A percentile compares a stretch with the other conserved stretches of the same genome.
Evolutionary conservation across 768 basidiomycete genomes (phyloP).

Genomic region (Agrocybe pediades): DNA sequence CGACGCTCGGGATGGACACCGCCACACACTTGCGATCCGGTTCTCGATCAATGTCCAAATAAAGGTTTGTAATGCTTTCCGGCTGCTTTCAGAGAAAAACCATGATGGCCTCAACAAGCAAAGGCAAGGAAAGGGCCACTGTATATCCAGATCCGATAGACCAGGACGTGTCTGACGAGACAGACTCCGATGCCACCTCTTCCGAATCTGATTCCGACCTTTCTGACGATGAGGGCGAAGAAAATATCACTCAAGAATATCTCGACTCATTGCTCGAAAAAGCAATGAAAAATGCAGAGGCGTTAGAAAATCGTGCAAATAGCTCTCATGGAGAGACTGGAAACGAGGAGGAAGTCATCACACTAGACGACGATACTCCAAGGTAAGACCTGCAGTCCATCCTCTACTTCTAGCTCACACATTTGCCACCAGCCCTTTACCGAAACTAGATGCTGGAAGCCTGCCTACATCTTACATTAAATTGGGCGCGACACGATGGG

Average conservation of each 20-base stretch:
- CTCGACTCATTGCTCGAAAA: conserved; percentile 64
- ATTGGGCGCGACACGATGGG: conserved; percentile 42
- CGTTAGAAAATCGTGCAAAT: conserved; percentile 27
- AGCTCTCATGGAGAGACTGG: conserved; percentile 20
- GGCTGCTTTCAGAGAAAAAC: conserved; percentile 9
- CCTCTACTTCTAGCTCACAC: conserved; percentile 3
- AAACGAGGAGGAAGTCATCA: conserved; percentile 57
- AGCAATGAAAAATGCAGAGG: conserved; percentile 52
- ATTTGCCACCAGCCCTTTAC: conserved; percentile 49
- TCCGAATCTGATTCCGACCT: conserved; percentile 36
- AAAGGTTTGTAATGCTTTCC: conserved; percentile 11
- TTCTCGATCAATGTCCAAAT: conserved; percentile 9
- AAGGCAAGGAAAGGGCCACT: conserved; percentile 46
- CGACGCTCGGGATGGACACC: not conserved
- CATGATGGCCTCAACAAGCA: conserved; percentile 28
- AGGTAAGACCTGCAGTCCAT: conserved; percentile 28
- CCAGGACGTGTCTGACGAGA: conserved; percentile 30
- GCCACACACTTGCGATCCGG: conserved; percentile 4
- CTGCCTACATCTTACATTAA: conserved; percentile 69
- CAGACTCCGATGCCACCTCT: conserved; percentile 35
- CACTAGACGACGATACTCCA: conserved; percentile 38
- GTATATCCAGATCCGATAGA: conserved; percentile 14
- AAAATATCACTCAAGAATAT: conserved; percentile 57
- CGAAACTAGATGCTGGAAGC: conserved; percentile 63
- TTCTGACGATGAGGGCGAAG: conserved; percentile 43